Percentiles rank a stretch among this genome's conserved stretches.
Conservation (phyloP, 2,329 filamentous ascomycete species). For the Paraconiothyrium sp. region DNA sequence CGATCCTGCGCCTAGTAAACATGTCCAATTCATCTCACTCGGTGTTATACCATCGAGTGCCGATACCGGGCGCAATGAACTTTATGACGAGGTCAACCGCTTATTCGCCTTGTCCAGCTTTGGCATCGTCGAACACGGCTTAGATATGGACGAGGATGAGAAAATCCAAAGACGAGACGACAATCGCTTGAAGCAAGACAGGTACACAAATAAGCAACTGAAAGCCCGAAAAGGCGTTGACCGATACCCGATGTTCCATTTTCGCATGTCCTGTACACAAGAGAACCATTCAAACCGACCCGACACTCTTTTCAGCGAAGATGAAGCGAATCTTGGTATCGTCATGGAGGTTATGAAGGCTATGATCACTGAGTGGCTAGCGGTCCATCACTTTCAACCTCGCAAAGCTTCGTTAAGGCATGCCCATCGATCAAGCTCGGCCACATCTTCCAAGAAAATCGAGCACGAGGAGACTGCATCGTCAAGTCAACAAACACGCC, state of each 20-base stretch:
- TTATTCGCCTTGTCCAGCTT: constrained; percentile 82
- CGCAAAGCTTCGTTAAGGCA: constrained; percentile 34
- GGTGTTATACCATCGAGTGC: constrained; percentile 73
- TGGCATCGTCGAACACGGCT: constrained; percentile 65
- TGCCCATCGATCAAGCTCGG: constrained; percentile 13
- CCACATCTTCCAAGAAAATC: neutral
- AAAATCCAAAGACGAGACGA: constrained; percentile 49
- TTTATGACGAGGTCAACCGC: constrained; percentile 82
- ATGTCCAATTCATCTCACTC: constrained; percentile 82
- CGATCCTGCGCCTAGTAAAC: constrained; percentile 74
- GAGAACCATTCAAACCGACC: constrained; percentile 10
- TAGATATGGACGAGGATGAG: constrained; percentile 48
- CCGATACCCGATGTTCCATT: constrained; percentile 87
- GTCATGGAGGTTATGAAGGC: constrained; percentile 73
- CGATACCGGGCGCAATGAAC: constrained; percentile 66
- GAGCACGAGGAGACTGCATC: neutral
- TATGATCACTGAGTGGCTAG: constrained; percentile 78
- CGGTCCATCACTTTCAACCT: constrained; percentile 74
- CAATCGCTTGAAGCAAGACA: constrained; percentile 56
- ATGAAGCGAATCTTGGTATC: constrained; percentile 56
- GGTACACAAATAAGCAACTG: constrained; percentile 62
- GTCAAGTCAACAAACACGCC: neutral
- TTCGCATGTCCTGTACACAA: constrained; percentile 67
- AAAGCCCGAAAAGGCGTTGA: constrained; percentile 74
- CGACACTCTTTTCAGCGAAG: constrained; percentile 36